Conservation (phyloP, 805 yeast genomes). For the Candida tibetensis region DNA sequence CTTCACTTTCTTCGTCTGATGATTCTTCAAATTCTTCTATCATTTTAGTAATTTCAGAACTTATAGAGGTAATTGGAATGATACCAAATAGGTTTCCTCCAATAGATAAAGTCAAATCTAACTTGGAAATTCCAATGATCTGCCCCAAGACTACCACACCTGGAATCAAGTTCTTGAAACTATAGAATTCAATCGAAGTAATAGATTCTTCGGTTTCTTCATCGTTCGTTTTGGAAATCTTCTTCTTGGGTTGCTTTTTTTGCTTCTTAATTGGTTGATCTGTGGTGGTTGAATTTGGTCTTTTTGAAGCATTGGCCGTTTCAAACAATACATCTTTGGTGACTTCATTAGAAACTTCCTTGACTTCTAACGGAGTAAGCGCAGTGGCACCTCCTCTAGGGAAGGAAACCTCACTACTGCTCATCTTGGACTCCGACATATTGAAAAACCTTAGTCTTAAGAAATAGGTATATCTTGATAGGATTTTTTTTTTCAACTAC, state of each 20-base stretch:
- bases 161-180: constrained; percentile 59
- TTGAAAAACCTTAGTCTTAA: constrained; percentile 1
- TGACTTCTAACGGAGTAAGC: constrained; percentile 84
- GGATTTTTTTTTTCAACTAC: constrained; percentile 6
- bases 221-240: constrained; percentile 9
- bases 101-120: constrained; percentile 66
- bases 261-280: constrained; percentile 24
- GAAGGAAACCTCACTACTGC: constrained; percentile 58
- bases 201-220: constrained; percentile 29
- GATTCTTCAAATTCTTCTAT: constrained; percentile 52
- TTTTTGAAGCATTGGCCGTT: constrained; percentile 36
- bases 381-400: constrained; percentile 96
- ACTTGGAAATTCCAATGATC: constrained; percentile 53
- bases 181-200: constrained; percentile 60
- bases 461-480: not conserved
- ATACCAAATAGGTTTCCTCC: constrained; percentile 81
- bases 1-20: constrained; percentile 41
- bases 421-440: constrained; percentile 27
- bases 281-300: constrained; percentile 26
- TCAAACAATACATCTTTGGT: constrained; percentile 82
- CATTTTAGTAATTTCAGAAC: constrained; percentile 55
- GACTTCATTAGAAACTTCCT: constrained; percentile 91
- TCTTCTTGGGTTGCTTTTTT: constrained; percentile 21
- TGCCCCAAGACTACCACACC: constrained; percentile 82
- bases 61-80: constrained; percentile 70